phyloP scores from a whole-genome alignment of 73 alveolate species.

The Urostyla sp. region DNA sequence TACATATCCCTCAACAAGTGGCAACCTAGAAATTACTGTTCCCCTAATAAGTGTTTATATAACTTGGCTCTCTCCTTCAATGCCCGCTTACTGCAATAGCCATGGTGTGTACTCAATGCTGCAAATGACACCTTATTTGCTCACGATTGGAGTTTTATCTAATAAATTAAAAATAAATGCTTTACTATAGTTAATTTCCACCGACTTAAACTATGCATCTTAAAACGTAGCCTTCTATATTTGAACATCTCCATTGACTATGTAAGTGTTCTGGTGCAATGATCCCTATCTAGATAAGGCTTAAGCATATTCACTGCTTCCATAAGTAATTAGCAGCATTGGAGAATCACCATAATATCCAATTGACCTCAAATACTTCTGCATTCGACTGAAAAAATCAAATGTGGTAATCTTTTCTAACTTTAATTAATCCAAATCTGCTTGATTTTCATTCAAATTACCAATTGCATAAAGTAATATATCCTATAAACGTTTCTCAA shows the following conservation, averaged over 20 bases:
- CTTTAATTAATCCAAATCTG: constrained; percentile 19
- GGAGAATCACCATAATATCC: constrained; percentile 76
- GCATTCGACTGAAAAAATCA: constrained; percentile 54
- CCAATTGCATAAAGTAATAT: constrained; percentile 71
- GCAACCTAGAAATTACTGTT: constrained; percentile 13
- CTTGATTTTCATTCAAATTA: constrained; percentile 53
- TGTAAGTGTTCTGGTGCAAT: constrained; percentile 56
- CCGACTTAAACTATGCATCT: constrained; percentile 13
- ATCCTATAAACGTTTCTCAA: constrained; percentile 55
- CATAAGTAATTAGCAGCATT: constrained; percentile 66
- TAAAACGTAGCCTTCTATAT: constrained; percentile 26
- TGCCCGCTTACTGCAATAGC: neutral
- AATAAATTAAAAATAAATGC: neutral
- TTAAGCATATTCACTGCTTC: constrained; percentile 67
- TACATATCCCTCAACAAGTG: neutral
- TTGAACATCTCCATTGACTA: constrained; percentile 57
- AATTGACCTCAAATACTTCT: constrained; percentile 64
- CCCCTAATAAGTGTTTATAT: neutral
- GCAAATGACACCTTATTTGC: constrained; percentile 52
- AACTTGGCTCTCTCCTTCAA: neutral
- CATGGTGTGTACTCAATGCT: constrained; percentile 51
- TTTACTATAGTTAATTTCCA: constrained; percentile 21
- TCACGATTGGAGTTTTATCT: constrained; percentile 49
- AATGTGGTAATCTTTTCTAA: constrained; percentile 37
- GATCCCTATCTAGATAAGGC: constrained; percentile 70